Evolutionary conservation across 805 yeast genomes (phyloP), one percentile per base, ranked within the genome.

Genomic region (Brettanomyces bruxellensis): DNA sequence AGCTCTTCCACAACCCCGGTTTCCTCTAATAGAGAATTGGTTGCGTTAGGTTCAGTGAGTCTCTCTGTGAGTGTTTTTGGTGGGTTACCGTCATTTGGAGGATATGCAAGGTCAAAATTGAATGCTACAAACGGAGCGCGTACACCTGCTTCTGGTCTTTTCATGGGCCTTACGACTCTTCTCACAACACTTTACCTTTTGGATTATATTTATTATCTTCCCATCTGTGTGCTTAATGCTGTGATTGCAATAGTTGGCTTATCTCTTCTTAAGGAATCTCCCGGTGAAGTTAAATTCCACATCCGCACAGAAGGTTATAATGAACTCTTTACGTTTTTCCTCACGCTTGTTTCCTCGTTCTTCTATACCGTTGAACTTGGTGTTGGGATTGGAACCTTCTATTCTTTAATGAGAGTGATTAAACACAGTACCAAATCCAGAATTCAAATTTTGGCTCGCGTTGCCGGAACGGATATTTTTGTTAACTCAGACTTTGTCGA

Each of bases 51-150:
- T 1, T 65, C 76, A 12, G 78, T 84, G 46, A 91, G 90, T 54
- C 49, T 88, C 2, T 65, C 74, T 0, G 81, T 81, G 0, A 75
- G 87, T 3, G 47, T 60, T 8, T 61, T 79, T 46, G 84, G 86
- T 39, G 84, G 89, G 0, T 67, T 91, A 13, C 97, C 99, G 0
- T 79, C 95, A 0, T 90, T 90, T 71, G 99, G 98, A 8, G 98
- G 98, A 0, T 91, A 90, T 59, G 98, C 96, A 2, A 75, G 98
- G 56, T 84, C 95, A 14, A 89, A 86, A 57, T 81, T 91, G 48
- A 91, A 91, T 66, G 84, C 90, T 1, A 68, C 88, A 44, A 79
- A 89, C 12, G 96, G 96, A 4, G 98, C 95, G 0, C 78, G 78
- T 52, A 86, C 96, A 0, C 90, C 90, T 9, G 69, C 83, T 59